Base-by-base conservation (phyloP, 768 basidiomycete species). In the Rhizopogon roseolus region DNA sequence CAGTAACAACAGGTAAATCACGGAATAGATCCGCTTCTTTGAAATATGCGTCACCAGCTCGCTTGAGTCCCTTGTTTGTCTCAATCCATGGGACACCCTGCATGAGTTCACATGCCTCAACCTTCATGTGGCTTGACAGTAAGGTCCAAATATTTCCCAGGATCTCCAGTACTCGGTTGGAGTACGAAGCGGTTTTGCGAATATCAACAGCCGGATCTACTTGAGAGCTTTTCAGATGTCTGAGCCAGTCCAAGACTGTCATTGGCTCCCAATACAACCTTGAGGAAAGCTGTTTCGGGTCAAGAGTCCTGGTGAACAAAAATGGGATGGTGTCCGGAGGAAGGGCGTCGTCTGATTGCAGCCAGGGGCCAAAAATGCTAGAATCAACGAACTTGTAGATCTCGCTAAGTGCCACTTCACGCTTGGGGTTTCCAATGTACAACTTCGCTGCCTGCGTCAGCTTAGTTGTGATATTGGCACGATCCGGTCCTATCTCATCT, bases 221-320 rank as follows among this genome's bases (percentile, higher is more conserved):
- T 8, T 71, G 61, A 5, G 78, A 68, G 36, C 74, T 72, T 37
- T 79, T 75, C 36, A 95, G 71, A 67, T 85, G 77, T 9, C 66
- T 65, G 49, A 95, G 60, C 90, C 94, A 98, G 14, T 88, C 80
- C 1, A 78, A 65, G 7, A 93, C 63, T 0, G 80, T 74, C 6
- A 98, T 73, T 61, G 92, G 90, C 14, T 73, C 68, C 89, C 93
- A 95, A 1, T 80, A 81, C 55, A 97, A 88, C n/a, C 80, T 73
- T 2, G 72, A 54, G 28, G 60, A 27, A 5, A 93, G 71, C n/a
- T 74, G 70, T 8, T 74, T 76, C 0, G 77, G 64, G 19, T 79
- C 66, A 51, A 91, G 75, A 19, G 74, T 64, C 51, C 79, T 81
- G 57, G 85, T 84, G 49, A 94, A 68, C 8, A 68, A 71, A 48